Conservation (phyloP, 768 basidiomycete species). For the Phaffia tasmanica region DNA sequence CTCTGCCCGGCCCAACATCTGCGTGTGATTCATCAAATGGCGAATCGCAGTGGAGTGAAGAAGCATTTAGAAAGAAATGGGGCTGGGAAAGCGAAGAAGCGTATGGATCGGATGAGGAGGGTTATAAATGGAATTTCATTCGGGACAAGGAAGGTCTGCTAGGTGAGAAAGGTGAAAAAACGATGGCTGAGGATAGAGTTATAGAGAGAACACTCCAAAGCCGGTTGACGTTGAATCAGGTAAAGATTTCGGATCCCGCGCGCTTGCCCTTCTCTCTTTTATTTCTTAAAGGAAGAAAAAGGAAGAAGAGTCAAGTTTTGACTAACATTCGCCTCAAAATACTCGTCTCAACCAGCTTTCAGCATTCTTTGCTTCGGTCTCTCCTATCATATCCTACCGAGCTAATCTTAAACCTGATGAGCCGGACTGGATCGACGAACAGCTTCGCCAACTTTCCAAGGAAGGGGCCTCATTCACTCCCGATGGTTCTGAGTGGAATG, state of each 20-base stretch:
- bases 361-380: slow-evolving; percentile 12
- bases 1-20: slow-evolving; percentile 5
- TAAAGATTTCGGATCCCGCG: neutral
- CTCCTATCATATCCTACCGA: slow-evolving; percentile 18
- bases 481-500: slow-evolving; percentile 8
- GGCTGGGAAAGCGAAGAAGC: slow-evolving; percentile 10
- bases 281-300: no score
- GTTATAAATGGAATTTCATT: neutral
- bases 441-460: slow-evolving; percentile 1
- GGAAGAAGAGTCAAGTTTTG: neutral
- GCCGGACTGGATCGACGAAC: slow-evolving; percentile 8
- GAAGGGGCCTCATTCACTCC: slow-evolving; percentile 5
- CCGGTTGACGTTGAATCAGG: slow-evolving; percentile 13
- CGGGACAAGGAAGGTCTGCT: neutral
- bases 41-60: neutral
- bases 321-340: neutral
- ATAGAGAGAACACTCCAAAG: slow-evolving; percentile 2
- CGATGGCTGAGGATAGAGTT: neutral
- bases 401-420: slow-evolving; percentile 1
- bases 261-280: neutral
- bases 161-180: neutral
- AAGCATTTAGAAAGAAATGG: slow-evolving; percentile 6
- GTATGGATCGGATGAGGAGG: slow-evolving; percentile 4
- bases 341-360: neutral
- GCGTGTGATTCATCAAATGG: neutral